Conservation (phyloP, 2,329 filamentous ascomycete genomes). For the Fusarium sp. region DNA sequence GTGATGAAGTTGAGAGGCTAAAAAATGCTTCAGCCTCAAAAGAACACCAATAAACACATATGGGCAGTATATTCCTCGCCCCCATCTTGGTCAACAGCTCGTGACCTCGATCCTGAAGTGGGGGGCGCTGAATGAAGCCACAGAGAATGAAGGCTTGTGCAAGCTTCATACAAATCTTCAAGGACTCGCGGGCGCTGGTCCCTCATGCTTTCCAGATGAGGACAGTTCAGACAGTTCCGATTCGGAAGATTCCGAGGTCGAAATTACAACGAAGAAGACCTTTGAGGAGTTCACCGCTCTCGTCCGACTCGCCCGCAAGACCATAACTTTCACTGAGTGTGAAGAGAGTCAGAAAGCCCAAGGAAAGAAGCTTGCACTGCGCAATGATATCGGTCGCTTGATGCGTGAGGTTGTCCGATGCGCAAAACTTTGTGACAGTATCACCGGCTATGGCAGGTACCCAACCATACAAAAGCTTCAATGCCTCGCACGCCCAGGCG, state of each 20-base stretch:
- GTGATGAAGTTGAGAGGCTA: too few species aligned
- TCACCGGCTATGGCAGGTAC: neutral
- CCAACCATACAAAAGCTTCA: neutral
- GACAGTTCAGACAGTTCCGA: rapidly evolving
- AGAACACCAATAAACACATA: too few species aligned
- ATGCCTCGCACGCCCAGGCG: neutral
- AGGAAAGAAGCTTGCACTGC: rapidly evolving
- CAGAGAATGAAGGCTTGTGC: neutral
- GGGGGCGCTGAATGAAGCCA: neutral
- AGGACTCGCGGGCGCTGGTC: neutral
- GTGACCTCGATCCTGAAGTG: neutral
- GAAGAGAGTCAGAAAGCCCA: neutral
- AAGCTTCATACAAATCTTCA: neutral
- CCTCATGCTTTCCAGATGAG: neutral
- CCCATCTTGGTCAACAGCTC: neutral
- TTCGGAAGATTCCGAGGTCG: neutral
- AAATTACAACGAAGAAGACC: rapidly evolving
- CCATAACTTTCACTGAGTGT: neutral
- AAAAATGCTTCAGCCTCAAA: too few species aligned
- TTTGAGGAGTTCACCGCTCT: neutral
- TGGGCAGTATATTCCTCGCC: too few species aligned
- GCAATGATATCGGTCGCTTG: neutral
- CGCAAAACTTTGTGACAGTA: neutral
- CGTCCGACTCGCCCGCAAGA: neutral
- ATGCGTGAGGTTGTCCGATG: neutral